Conservation (phyloP, 2,329 filamentous ascomycete genomes). For the Exophiala bonariae region DNA sequence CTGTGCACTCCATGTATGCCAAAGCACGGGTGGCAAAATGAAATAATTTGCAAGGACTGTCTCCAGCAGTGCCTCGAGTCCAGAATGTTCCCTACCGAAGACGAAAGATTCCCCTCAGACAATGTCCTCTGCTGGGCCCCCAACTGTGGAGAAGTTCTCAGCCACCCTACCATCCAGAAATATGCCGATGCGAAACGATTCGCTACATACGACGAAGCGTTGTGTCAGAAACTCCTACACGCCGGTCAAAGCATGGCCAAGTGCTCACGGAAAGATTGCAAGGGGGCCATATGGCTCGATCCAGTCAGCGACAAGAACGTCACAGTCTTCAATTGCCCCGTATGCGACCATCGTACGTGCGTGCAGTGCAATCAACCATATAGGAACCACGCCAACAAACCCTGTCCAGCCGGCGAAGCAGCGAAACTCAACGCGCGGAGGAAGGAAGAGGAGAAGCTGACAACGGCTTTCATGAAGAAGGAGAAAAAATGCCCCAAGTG, state of each 20-base stretch:
- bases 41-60: conserved; percentile 15
- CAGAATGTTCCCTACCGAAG: conserved; percentile 12
- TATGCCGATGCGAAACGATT: conserved; percentile 1
- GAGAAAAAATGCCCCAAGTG: conserved; percentile 13
- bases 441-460: conserved; percentile 8
- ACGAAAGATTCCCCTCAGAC: conserved; percentile 10
- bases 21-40: conserved; percentile 11
- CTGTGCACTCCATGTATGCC: background rate
- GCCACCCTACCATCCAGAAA: conserved; percentile 2
- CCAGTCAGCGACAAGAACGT: conserved; percentile 8
- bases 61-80: conserved; percentile 10
- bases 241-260: conserved; percentile 11
- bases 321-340: conserved; percentile 4
- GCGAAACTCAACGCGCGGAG: background rate
- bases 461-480: conserved; percentile 6
- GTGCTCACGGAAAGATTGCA: conserved; percentile 4
- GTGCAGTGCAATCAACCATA: conserved; percentile 15
- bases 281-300: conserved; percentile 7
- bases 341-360: conserved; percentile 5
- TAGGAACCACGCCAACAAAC: conserved; percentile 8
- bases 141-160: conserved; percentile 7
- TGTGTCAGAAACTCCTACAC: conserved; percentile 5
- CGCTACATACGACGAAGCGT: conserved; percentile 8
- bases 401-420: conserved; percentile 12
- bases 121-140: conserved; percentile 14